Evolutionary conservation across 805 yeast genomes (phyloP), one percentile per base, ranked within the genome.

Genomic region (Kurtzmaniella fragi): DNA sequence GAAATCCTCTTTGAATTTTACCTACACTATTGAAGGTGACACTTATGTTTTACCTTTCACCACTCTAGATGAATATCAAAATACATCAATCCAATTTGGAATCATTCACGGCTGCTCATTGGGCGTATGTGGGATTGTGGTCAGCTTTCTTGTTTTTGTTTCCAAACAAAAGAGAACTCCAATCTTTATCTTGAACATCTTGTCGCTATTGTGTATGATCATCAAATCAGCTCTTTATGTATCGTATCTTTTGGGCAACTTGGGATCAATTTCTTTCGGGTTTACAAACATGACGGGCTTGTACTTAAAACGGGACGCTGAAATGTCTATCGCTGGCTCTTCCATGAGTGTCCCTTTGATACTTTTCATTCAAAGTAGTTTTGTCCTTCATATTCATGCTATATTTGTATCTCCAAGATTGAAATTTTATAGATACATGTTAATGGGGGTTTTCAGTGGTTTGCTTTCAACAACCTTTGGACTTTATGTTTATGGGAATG

Each of bases 121-220:
- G 8, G 50, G 56, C 9, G 42, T 47, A 4, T 47, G 55, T 15
- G 38, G 47, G 10, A 31, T 50, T 1, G 37, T 53, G 15, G 39
- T 48, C 15, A 15, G 44, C 3, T 38, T 47, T 8, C 43, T 52
- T 23, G 33, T 42, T 33, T 34, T 52, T 11, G 34, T 48, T 16
- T 40, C 49, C 28, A 73, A 71, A 39, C 76, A 73, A 42, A 77
- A 71, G 48, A 71, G 59, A 16, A 77, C 90, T 0, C 85, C 89
- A 6, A 75, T 88, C 23, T 91, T 87, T 56, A 56, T 80, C n/a
- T 60, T 88, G 33, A 89, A 90, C 58, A 80, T 80, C 54, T 37
- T 69, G 2, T 76, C 84, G 27, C 64, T 91, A 38, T 36, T 76
- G 2, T 54, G 79, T 4, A 60, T 82, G 38, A 57, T 82, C 4